phyloP scores from a whole-genome alignment of 345 rosid genomes.

The Eucalyptus polybractea region DNA sequence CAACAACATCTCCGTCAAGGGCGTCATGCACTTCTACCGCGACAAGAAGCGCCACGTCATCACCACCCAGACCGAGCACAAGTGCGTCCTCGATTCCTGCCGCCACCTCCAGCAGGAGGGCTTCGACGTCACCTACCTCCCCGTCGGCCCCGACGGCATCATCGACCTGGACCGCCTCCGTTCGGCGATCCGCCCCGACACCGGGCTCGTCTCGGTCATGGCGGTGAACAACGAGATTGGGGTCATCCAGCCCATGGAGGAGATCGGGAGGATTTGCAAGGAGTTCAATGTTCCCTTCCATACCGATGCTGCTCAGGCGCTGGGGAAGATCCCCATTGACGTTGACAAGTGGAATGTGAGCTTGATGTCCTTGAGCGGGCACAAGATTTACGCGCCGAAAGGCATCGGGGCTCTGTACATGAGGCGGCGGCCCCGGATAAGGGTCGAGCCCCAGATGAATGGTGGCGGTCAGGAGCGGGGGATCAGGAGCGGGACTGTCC shows the following conservation, averaged over 20 bases:
- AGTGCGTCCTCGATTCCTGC: slow-evolving; percentile 90
- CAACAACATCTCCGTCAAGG: slow-evolving; percentile 76
- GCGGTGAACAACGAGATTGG: slow-evolving; percentile 97
- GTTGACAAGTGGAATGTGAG: slow-evolving; percentile 88
- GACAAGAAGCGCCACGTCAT: slow-evolving; percentile 85
- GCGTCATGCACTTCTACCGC: slow-evolving; percentile 87
- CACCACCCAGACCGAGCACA: slow-evolving; percentile 96
- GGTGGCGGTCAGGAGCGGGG: slow-evolving; percentile 99
- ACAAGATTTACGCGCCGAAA: slow-evolving; percentile 86
- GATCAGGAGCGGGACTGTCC: slow-evolving; percentile 81
- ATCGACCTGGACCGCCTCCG: slow-evolving; percentile 54
- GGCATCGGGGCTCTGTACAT: slow-evolving; percentile 89
- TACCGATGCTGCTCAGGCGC: slow-evolving; percentile 90
- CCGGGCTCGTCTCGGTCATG: slow-evolving; percentile 85
- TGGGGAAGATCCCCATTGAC: slow-evolving; percentile 86
- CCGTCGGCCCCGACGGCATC: slow-evolving; percentile 62
- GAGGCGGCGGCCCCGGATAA: slow-evolving; percentile 71
- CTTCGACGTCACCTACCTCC: slow-evolving; percentile 79
- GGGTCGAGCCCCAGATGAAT: slow-evolving; percentile 87
- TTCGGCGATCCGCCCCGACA: slow-evolving; percentile 62
- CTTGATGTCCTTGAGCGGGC: slow-evolving; percentile 91
- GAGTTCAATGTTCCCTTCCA: slow-evolving; percentile 76
- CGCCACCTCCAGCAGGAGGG: slow-evolving; percentile 97
- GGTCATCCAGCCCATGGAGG: slow-evolving; percentile 87
- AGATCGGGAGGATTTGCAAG: slow-evolving; percentile 75